Evolutionary conservation across 1,139 yeast species (phyloP).

Genomic region (Oligophagozyma castellii): DNA sequence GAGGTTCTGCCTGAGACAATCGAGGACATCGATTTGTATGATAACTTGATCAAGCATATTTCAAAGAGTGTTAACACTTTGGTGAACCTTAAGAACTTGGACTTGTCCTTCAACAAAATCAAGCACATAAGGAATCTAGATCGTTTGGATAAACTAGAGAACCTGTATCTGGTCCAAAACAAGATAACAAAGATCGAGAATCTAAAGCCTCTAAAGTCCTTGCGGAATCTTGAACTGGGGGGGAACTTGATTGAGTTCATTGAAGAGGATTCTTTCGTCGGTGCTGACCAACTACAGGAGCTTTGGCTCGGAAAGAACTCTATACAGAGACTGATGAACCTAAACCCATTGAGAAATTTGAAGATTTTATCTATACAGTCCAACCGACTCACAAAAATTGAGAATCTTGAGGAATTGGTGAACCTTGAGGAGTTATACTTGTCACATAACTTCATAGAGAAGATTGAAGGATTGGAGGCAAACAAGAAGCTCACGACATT

Average conservation of each 20-base stretch:
- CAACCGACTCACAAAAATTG: slow-evolving; percentile 64
- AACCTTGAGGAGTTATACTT: slow-evolving; percentile 77
- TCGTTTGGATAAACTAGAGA: slow-evolving; percentile 44
- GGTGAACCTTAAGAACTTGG: slow-evolving; percentile 45
- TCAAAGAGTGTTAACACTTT: slow-evolving; percentile 51
- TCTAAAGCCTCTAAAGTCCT: slow-evolving; percentile 40
- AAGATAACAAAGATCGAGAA: slow-evolving; percentile 63
- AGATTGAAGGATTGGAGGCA: slow-evolving; percentile 67
- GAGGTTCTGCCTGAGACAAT: slow-evolving; percentile 45
- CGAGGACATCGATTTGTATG: slow-evolving; percentile 80
- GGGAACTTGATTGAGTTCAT: slow-evolving; percentile 70
- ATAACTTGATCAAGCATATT: slow-evolving; percentile 80
- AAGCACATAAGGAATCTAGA: slow-evolving; percentile 75
- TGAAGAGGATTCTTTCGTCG: slow-evolving; percentile 28
- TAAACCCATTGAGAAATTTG: slow-evolving; percentile 48
- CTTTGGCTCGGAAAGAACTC: slow-evolving; percentile 91
- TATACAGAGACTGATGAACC: slow-evolving; percentile 51
- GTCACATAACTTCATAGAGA: slow-evolving; percentile 69
- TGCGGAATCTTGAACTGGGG: slow-evolving; percentile 75
- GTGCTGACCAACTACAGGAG: slow-evolving; percentile 49
- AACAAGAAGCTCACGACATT: slow-evolving; percentile 55
- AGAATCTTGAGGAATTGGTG: slow-evolving; percentile 60
- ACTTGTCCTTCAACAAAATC: slow-evolving; percentile 82
- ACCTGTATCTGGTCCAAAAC: slow-evolving; percentile 80
- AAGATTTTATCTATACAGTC: slow-evolving; percentile 79